These are phyloP conservation scores for Pythium chondricola DNA, from an alignment of 352 stramenopile species.

Conservation along the genomic window DNA sequence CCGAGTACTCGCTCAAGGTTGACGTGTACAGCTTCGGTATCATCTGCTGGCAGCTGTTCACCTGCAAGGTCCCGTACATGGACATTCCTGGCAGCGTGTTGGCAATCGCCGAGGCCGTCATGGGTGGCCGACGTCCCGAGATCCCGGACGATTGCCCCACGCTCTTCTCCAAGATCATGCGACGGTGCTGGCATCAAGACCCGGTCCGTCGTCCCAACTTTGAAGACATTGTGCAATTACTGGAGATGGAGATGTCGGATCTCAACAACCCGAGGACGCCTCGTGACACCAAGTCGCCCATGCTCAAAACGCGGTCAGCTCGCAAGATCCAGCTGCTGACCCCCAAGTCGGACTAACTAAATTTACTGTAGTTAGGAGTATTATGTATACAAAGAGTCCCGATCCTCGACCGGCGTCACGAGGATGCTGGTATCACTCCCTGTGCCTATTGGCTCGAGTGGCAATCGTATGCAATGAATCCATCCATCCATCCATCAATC, in stretches of 20 bases:
- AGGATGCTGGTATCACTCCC: too few species aligned
- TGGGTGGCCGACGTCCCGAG: conserved; percentile 48
- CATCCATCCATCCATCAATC: too few species aligned
- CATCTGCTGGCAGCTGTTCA: conserved; percentile 81
- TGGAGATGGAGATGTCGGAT: conserved; percentile 63
- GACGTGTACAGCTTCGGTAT: conserved; percentile 85
- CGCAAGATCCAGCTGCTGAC: conserved; percentile 11
- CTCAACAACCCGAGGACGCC: conserved; percentile 23
- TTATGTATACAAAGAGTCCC: background rate
- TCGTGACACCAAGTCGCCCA: background rate
- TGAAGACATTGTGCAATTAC: conserved; percentile 70
- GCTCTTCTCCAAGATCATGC: conserved; percentile 80
- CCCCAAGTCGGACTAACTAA: conserved; percentile 5
- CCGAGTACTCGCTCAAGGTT: conserved; percentile 76
- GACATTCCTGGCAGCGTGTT: conserved; percentile 77
- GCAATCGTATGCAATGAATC: too few species aligned
- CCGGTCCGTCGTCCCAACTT: conserved; percentile 62
- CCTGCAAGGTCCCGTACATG: conserved; percentile 59
- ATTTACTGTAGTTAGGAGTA: background rate
- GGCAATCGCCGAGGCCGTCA: conserved; percentile 64
- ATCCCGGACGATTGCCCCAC: conserved; percentile 56
- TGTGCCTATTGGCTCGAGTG: too few species aligned
- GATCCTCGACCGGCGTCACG: too few species aligned
- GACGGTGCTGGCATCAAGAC: conserved; percentile 70
- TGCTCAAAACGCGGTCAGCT: conserved; percentile 11